Base-by-base conservation (phyloP, 768 basidiomycete species). In the Mycena indigotica region DNA sequence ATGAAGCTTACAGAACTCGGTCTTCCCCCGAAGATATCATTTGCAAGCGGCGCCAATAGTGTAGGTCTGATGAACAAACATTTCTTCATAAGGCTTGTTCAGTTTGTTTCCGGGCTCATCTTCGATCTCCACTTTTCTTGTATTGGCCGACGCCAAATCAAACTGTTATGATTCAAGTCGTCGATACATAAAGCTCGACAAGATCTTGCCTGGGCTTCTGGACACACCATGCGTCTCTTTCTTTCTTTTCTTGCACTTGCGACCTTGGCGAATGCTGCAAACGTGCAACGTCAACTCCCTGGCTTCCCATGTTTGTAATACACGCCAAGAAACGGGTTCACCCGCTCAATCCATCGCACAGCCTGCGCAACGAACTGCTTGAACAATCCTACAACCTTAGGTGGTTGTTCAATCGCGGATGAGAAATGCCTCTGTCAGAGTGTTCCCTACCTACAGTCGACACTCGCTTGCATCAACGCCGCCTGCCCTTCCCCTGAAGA, bases 351-450 rank as follows among this genome's bases (percentile, higher is more conserved):
- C 35, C n/a, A 10, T 38, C 35, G 10, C 35, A 6, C 41, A 61
- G 60, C 28, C 46, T 61, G 60, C 41, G 60, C 60, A 6, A 16
- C 50, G 26, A 30, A 53, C 38, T 61, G 60, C 30, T 5, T 61
- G 21, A 61, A 57, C 39, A 40, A 50, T 12, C 60, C 60, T 13
- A 15, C 55, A 2, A 61, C 53, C 30, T 41, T 57, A 26, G 60
- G 56, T 12, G 60, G 56, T 2, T 61, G 60, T 28, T 15, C 19
- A 23, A 21, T 21, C 23, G 28, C 55, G 3, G 56, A 61, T 24
- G 19, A 28, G 17, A 19, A 2, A 23, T 61, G 60, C 24, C 41
- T 61, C 3, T 61, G 60, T 23, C 53, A 61, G 6, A 57, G 55
- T 21, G 28, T 57, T 2, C 52, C 60, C 13, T 61, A 56, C 23